Base-by-base conservation (phyloP, 306 rosid species). In the Lathyrus aphaca region DNA sequence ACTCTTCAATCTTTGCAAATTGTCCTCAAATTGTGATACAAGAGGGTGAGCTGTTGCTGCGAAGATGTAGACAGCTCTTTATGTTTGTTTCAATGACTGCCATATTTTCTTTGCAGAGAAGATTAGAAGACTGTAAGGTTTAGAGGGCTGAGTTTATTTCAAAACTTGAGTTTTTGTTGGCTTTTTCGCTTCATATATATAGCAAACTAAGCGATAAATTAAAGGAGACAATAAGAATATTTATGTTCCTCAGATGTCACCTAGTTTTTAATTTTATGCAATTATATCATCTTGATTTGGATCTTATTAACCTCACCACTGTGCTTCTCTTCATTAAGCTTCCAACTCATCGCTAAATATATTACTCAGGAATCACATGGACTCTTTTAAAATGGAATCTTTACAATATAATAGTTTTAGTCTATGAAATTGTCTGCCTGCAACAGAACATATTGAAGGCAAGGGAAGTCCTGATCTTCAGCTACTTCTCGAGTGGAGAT, bases 11-110 rank as follows among this genome's bases (percentile, higher is more conserved):
- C n/a, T n/a, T n/a, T n/a, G n/a, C n/a, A n/a, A n/a, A n/a, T n/a
- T n/a, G n/a, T n/a, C n/a, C n/a, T n/a, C n/a, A n/a, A n/a, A n/a
- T 51, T 76, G 75, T 65, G 82, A 70, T 19, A 74, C 61, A 27
- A 74, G 6, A 2, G 80, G 79, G 30, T 77, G 82, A 45, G 51
- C 78, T 80, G 73, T 77, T 77, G 29, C 66, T 46, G 57, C 81
- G 68, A 61, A 38, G 44, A 61, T 83, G 87, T 15, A 39, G 21
- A 27, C 43, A 76, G 68, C 21, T 60, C 6, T 66, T 68, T 17
- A 39, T 45, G 43, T 61, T 76, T 19, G 66, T 44, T 66, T 63
- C 64, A 21, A 65, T 56, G 71, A 66, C 64, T 72, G 71, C 74
- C 86, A 79, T 75, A 50, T 75, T 40, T 59, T 51, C 42, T 63